These are phyloP conservation scores for Copromyces sp. DNA, from an alignment of 495 filamentous ascomycete species.

Conservation along the genomic window DNA sequence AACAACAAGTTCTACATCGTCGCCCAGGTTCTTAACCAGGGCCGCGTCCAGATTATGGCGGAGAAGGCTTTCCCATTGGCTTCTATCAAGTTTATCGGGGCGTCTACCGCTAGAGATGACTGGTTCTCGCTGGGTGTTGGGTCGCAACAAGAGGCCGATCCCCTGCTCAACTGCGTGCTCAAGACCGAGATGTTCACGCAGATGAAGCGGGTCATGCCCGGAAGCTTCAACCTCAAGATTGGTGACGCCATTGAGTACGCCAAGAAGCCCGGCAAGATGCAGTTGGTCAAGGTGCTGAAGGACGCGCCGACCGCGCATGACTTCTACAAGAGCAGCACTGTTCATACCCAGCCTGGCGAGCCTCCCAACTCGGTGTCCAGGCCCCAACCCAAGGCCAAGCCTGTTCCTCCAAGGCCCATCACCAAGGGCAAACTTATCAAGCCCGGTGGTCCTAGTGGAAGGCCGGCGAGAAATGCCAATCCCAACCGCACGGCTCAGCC, in stretches of 20 bases:
- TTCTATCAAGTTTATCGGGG: conserved; percentile 74
- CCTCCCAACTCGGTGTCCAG: conserved; percentile 71
- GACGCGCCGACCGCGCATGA: conserved; percentile 69
- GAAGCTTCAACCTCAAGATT: conserved; percentile 72
- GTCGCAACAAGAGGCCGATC: conserved; percentile 81
- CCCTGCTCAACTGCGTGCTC: conserved; percentile 81
- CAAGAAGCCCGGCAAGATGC: conserved; percentile 94
- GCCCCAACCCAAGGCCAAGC: conserved; percentile 77
- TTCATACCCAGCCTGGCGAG: conserved; percentile 81
- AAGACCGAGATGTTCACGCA: conserved; percentile 98
- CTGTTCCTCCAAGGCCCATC: conserved; percentile 76
- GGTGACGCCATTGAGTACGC: conserved; percentile 82
- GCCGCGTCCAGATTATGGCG: conserved; percentile 65
- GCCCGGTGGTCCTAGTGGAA: conserved; percentile 77
- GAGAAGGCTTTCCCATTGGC: conserved; percentile 77
- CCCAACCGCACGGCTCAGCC: conserved; percentile 40
- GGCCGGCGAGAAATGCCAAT: conserved; percentile 56
- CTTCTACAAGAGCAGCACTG: conserved; percentile 83
- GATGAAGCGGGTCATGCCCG: conserved; percentile 62
- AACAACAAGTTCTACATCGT: conserved; percentile 79
- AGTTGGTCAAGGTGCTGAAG: conserved; percentile 77
- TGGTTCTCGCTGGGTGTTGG: conserved; percentile 92
- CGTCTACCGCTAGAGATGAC: conserved; percentile 76
- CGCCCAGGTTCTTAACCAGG: conserved; percentile 70
- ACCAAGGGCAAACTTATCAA: conserved; percentile 82